Evolutionary conservation across 73 alveolate genomes (phyloP), one percentile per base, ranked within the genome.

Genomic region (Strombidium stylifer): DNA sequence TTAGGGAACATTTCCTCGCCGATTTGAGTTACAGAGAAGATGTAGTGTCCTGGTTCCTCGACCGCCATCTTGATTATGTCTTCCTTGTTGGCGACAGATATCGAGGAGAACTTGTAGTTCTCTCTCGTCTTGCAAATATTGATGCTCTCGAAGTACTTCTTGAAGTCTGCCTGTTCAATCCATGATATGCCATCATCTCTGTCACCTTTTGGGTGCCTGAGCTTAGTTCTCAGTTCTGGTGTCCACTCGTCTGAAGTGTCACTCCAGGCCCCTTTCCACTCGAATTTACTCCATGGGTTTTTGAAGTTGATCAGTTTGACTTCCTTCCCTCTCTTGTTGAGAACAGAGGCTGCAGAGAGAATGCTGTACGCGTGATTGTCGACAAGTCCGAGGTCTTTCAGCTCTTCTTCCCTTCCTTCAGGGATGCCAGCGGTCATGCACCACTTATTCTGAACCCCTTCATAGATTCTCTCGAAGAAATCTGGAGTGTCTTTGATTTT

Each of bases 201-300:
- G 6, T 57, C 56, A 7, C 7, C 24, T 6, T 35, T 37, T 5
- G 72, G 72, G 3, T 35, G 12, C 18, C 32, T 5, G 3, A 15
- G 3, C 3, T 94, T 90, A 55, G 72, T 93, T 31, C 93, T 69
- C 52, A 80, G 92, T 32, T 83, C 88, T 26, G 93, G 94, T n/a
- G 98, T 93, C 99, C 99, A 94, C 39, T 73, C 72, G 55, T 52
- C 48, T 34, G 93, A 66, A 45, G 71, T 75, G 45, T 90, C 96
- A 40, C 97, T 65, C 98, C 98, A 94, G 61, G 89, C 97, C 6
- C 99, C 99, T 44, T 62, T 81, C 99, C 99, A 95, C 68, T 93
- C 96, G 57, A 76, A 74, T 62, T 78, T 65, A 19, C 85, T 87
- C 92, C 91, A 78, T 0, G 97, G 97, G 67, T 89, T 79, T 59